phyloP scores from a whole-genome alignment of 352 stramenopile genomes.

The Phytophthora crassamura region DNA sequence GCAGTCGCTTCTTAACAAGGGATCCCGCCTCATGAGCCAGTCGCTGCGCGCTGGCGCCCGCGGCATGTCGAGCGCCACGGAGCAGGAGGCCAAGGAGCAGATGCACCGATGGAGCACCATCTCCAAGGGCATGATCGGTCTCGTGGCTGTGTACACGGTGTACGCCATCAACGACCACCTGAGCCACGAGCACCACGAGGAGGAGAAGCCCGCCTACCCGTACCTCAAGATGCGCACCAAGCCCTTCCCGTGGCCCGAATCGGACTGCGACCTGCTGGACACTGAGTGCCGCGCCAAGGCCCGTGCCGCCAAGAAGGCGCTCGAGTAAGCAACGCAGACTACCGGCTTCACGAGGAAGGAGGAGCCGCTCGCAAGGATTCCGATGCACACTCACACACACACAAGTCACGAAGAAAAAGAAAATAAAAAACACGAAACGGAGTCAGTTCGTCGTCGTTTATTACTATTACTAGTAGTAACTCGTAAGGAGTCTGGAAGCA shows the following conservation, averaged over 20 bases:
- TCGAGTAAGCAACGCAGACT: slow-evolving; percentile 51
- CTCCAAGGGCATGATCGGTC: slow-evolving; percentile 84
- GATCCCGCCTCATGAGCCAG: slow-evolving; percentile 57
- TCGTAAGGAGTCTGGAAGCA: too few species aligned
- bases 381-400: neutral
- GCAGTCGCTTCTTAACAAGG: slow-evolving; percentile 74
- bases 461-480: too few species aligned
- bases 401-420: slow-evolving; percentile 21
- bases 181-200: slow-evolving; percentile 67
- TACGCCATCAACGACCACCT: slow-evolving; percentile 69
- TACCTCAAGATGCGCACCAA: slow-evolving; percentile 92
- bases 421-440: slow-evolving; percentile 28
- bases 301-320: slow-evolving; percentile 68
- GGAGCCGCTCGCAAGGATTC: too few species aligned
- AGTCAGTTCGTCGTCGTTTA: slow-evolving; percentile 24
- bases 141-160: slow-evolving; percentile 61
- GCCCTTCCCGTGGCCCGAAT: slow-evolving; percentile 84
- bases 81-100: slow-evolving; percentile 88
- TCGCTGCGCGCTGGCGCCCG: slow-evolving; percentile 64
- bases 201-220: slow-evolving; percentile 68
- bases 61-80: slow-evolving; percentile 82
- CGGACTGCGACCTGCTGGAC: slow-evolving; percentile 86
- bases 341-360: slow-evolving; percentile 12
- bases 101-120: slow-evolving; percentile 88
- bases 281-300: slow-evolving; percentile 72